Conservation (phyloP, 371 early-diverging fungal genomes). For the Zopfochytrium polystomum region DNA sequence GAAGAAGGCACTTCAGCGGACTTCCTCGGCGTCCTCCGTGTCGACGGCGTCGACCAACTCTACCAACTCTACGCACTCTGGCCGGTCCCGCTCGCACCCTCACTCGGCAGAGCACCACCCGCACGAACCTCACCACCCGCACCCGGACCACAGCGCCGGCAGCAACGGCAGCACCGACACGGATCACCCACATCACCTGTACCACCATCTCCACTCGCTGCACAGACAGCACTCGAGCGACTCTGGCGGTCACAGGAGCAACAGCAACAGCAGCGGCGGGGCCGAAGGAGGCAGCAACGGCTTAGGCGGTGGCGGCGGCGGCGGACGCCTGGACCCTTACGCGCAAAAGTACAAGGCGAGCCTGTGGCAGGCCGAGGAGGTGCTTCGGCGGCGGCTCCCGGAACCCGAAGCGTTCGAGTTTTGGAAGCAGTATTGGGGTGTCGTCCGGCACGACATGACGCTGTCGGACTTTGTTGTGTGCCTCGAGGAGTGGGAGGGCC, state of each 20-base stretch:
- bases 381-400: conserved; percentile 8
- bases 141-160: neutral
- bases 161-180: neutral
- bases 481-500: conserved; percentile 10
- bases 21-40: neutral
- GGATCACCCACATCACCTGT: neutral
- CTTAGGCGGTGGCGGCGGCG: neutral
- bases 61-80: neutral
- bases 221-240: neutral
- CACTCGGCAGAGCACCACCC: neutral
- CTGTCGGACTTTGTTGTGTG: conserved; percentile 14
- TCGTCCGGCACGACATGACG: neutral
- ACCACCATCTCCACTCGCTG: neutral
- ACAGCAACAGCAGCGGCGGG: neutral
- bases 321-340: too few species aligned
- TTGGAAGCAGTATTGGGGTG: conserved; percentile 16
- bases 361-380: neutral
- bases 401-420: conserved; percentile 9
- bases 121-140: neutral
- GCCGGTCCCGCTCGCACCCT: neutral
- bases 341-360: neutral
- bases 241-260: neutral
- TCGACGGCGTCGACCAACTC: neutral
- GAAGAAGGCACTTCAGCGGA: neutral
- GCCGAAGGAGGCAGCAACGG: neutral